These are phyloP conservation scores for Citrus mangshanensis DNA, from an alignment of 345 rosid species.

Conservation along the genomic window DNA sequence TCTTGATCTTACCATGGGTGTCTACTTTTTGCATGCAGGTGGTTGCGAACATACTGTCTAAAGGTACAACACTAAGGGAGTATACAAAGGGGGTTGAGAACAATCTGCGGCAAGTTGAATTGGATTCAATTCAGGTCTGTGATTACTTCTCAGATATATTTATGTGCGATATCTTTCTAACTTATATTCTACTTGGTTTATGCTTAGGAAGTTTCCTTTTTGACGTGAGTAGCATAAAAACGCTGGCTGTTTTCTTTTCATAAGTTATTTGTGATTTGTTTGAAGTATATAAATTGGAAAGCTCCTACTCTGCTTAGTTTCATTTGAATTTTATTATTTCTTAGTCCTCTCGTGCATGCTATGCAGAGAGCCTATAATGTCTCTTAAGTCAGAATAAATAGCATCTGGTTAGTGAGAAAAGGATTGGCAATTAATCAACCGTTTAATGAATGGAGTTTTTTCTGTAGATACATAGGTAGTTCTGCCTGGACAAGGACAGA, in stretches of 20 bases:
- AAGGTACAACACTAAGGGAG: conserved; percentile 78
- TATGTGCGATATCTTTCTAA: background rate
- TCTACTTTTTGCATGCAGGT: conserved; percentile 41
- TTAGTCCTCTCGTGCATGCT: background rate
- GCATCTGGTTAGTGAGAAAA: background rate
- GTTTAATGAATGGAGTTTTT: background rate
- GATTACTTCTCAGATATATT: background rate
- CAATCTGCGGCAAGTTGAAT: conserved; percentile 84
- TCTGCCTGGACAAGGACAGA: background rate
- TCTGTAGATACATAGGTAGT: background rate
- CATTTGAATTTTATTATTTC: background rate
- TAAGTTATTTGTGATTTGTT: background rate
- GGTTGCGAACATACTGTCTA: conserved; percentile 82
- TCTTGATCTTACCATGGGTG: background rate
- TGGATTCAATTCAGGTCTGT: conserved; percentile 88
- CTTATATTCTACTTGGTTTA: background rate
- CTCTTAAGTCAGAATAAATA: background rate
- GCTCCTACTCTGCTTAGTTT: background rate
- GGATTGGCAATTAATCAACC: background rate
- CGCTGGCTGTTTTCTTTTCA: background rate
- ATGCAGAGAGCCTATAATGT: background rate
- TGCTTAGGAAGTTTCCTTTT: background rate
- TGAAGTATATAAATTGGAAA: background rate
- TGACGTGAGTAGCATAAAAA: background rate
- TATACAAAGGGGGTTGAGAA: conserved; percentile 93